phyloP scores from a whole-genome alignment of 176 grass and related monocot genomes.

The Aegilops umbellulata region DNA sequence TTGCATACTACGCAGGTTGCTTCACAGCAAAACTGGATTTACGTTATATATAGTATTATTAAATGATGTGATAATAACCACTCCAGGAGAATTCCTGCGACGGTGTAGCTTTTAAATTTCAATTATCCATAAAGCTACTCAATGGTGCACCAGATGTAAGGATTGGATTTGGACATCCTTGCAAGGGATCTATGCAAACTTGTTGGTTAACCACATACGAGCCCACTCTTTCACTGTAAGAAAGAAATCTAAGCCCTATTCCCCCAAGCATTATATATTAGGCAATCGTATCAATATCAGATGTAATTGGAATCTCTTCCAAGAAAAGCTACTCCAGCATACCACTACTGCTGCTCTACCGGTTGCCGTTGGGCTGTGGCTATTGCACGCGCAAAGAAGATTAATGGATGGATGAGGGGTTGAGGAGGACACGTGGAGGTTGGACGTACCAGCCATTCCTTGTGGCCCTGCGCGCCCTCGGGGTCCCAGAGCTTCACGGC shows the following conservation, averaged over 20 bases:
- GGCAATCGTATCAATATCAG: neutral
- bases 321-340: conserved; percentile 24
- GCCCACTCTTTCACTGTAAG: conserved; percentile 44
- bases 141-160: conserved; percentile 29
- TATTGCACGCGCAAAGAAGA: neutral
- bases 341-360: neutral
- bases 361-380: neutral
- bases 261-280: conserved; percentile 1
- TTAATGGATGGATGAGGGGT: neutral
- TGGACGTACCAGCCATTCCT: conserved; percentile 65
- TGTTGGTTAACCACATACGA: neutral
- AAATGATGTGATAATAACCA: neutral
- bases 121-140: conserved; percentile 10
- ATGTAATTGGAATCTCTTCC: conserved; percentile 1
- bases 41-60: neutral
- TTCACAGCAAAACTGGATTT: neutral
- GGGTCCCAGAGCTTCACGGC: conserved; percentile 77
- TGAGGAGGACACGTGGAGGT: neutral
- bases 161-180: conserved; percentile 30
- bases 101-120: neutral
- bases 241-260: conserved; percentile 17
- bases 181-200: conserved; percentile 29
- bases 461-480: conserved; percentile 69
- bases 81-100: neutral
- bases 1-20: neutral